Percentiles rank a stretch among this genome's conserved stretches.
phyloP scores from a whole-genome alignment of 1,284 basidiomycete genomes.

The Trametes pubescens region DNA sequence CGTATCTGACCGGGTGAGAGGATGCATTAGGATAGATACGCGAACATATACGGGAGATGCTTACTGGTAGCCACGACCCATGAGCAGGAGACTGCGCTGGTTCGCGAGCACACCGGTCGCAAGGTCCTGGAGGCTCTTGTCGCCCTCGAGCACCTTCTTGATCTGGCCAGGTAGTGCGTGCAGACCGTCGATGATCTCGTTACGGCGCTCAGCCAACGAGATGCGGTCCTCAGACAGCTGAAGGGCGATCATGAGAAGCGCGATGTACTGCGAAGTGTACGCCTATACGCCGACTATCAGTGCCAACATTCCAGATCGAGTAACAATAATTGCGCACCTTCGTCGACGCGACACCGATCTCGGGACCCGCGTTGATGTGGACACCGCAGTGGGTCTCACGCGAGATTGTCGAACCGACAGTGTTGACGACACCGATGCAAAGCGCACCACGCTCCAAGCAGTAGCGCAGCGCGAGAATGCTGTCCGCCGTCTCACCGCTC shows the following conservation, averaged over 20 bases:
- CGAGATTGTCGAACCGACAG: slow-evolving; percentile 97
- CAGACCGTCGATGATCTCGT: slow-evolving; percentile 94
- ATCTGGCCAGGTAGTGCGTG: slow-evolving; percentile 93
- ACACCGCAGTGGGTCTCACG: slow-evolving; percentile 99
- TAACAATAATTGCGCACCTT: slow-evolving; percentile 63
- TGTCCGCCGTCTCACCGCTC: slow-evolving; percentile 99
- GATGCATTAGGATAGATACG: background rate
- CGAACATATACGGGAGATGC: slow-evolving; percentile 38
- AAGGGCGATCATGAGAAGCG: slow-evolving; percentile 97
- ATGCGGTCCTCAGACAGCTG: slow-evolving; percentile 98
- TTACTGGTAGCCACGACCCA: slow-evolving; percentile 98
- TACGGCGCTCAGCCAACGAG: slow-evolving; percentile 89
- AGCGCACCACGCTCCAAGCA: slow-evolving; percentile 97
- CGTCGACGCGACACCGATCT: slow-evolving; percentile 99
- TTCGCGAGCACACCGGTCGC: slow-evolving; percentile 81
- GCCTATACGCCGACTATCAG: slow-evolving; percentile 60
- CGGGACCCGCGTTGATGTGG: slow-evolving; percentile 99
- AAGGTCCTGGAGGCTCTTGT: slow-evolving; percentile 83
- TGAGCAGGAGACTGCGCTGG: slow-evolving; percentile 92
- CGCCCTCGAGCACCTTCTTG: slow-evolving; percentile 86
- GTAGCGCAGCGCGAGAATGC: slow-evolving; percentile 95
- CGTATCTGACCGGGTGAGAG: slow-evolving; percentile 61
- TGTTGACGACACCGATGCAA: slow-evolving; percentile 97
- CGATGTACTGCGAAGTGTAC: slow-evolving; percentile 99
- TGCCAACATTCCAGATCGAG: slow-evolving; percentile 5